Evolutionary conservation across 108 stramenopile genomes (phyloP).

Genomic region (Parietichytrium sp.): DNA sequence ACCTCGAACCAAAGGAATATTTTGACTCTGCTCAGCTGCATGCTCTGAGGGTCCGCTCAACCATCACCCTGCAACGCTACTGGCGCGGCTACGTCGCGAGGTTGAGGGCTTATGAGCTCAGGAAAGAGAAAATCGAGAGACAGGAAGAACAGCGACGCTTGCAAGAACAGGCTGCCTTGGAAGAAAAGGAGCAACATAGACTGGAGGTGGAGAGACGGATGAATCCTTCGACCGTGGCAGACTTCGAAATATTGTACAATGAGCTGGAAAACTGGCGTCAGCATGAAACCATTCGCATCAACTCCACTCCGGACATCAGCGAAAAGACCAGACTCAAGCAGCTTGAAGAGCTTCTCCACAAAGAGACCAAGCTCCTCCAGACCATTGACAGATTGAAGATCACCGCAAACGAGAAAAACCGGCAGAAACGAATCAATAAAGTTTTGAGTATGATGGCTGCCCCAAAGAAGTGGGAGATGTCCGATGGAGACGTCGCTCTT

Average conservation of each 20-base stretch:
- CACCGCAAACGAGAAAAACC: conserved; percentile 48
- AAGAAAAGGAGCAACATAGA: neutral
- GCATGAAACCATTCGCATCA: conserved; percentile 48
- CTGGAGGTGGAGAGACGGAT: conserved; percentile 56
- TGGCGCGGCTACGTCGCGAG: conserved; percentile 64
- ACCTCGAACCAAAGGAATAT: conserved; percentile 47
- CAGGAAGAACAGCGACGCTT: conserved; percentile 39
- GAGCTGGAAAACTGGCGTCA: conserved; percentile 65
- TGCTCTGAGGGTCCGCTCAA: conserved; percentile 41
- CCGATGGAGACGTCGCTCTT: conserved; percentile 54
- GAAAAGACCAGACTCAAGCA: neutral
- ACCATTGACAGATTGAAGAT: conserved; percentile 59
- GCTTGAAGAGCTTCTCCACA: conserved; percentile 53
- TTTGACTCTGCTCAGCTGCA: conserved; percentile 59
- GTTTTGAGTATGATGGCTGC: conserved; percentile 58
- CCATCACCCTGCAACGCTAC: conserved; percentile 54
- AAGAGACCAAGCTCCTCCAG: conserved; percentile 65
- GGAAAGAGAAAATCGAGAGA: conserved; percentile 41
- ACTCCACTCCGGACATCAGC: neutral
- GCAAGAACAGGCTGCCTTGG: neutral
- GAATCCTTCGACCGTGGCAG: conserved; percentile 52
- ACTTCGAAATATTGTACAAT: conserved; percentile 61
- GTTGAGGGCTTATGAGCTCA: conserved; percentile 38
- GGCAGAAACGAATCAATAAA: conserved; percentile 43
- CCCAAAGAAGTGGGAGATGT: conserved; percentile 61